Base-by-base conservation (phyloP, 495 filamentous ascomycete genomes). In the Penicillium robsamsonii region DNA sequence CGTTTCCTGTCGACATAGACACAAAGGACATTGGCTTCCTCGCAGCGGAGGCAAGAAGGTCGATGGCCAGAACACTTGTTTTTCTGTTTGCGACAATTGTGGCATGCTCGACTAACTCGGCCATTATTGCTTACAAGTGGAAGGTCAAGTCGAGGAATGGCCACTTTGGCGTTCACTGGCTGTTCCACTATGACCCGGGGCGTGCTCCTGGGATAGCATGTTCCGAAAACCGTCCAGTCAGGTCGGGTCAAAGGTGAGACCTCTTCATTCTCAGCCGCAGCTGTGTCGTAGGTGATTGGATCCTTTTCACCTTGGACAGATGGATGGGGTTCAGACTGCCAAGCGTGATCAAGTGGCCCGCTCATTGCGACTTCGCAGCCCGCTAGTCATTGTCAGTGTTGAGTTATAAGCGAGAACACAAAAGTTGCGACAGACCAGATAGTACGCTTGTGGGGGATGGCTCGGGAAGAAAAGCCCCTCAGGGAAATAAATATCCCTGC, bases 11-110 rank as follows among this genome's bases (percentile, higher is more conserved):
- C 51, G 17, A 45, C 42, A 2, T 54, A 54, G 11, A 46, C 30
- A 13, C 51, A 54, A 17, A 11, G 20, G 2, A 46, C 29, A 30
- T 37, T 37, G 20, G 22, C 5, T 30, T 54, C 51, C 42, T 46
- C 20, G 9, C 51, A 54, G 2, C 51, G 41, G 9, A 35, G 31
- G 22, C 51, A 54, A 22, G 42, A 24, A 1, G 51, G 51, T 1
- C 51, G 51, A 13, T 54, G 29, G 2, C 51, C 51, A n/a, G 41
- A 35, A n/a, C 51, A 54, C 31, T 54, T 54, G 22, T 45, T 54
- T 7, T 54, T 54, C 15, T 46, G 51, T 8, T 46, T 37, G 40
- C 51, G 51, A 37, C 51, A 54, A 7, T 45, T 46, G 20, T 54
- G 29, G 11, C 51, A 54, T 29, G 51, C 51, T 18, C 31, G 51